Evolutionary conservation across 208 protist species (phyloP).

Genomic region (Acanthamoeba lenticulata): DNA sequence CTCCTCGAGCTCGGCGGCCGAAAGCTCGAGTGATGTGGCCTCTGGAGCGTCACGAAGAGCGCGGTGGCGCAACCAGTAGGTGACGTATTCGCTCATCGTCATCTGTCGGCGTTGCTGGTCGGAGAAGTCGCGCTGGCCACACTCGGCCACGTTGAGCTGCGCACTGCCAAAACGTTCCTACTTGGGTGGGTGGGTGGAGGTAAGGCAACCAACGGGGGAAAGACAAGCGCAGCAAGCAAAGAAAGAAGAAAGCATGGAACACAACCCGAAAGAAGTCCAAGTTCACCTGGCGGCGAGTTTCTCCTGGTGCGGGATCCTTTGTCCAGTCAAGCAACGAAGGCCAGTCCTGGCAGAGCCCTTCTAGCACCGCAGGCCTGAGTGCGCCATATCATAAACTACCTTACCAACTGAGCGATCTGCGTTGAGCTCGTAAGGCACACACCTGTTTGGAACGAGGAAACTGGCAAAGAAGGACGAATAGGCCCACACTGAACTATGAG

Average conservation of each 20-base stretch:
- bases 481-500: neutral
- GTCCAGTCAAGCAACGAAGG: neutral
- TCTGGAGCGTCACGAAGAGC: neutral
- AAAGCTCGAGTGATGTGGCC: neutral
- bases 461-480: slow-evolving; percentile 13
- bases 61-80: neutral
- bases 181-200: neutral
- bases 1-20: neutral
- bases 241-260: too few species aligned
- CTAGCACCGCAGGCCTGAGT: neutral
- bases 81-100: slow-evolving; percentile 50
- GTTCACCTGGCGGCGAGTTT: neutral
- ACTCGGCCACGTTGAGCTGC: slow-evolving; percentile 50
- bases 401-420: neutral
- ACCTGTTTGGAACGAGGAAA: slow-evolving; percentile 50
- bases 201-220: neutral
- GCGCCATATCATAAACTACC: neutral
- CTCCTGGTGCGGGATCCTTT: neutral
- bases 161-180: neutral
- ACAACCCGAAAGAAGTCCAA: neutral
- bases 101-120: slow-evolving; percentile 42
- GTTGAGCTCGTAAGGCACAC: neutral
- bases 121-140: neutral
- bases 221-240: too few species aligned
- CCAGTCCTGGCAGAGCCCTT: slow-evolving; percentile 25